Evolutionary conservation across 768 basidiomycete genomes (phyloP).

Genomic region (Rhizopogon rudus): DNA sequence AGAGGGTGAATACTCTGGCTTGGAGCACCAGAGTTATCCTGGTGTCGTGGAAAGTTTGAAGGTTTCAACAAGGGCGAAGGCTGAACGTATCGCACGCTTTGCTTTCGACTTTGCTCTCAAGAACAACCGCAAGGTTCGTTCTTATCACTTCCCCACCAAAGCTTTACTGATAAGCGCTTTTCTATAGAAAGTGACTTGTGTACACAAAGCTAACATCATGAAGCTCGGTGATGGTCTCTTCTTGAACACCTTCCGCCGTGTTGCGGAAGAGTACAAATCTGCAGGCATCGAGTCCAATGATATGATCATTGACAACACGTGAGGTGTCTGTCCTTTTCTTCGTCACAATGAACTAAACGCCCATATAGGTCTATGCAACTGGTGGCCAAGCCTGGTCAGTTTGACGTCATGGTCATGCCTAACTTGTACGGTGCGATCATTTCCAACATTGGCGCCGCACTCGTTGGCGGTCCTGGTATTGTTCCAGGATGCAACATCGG

Average conservation of each 20-base stretch:
- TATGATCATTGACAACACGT: slow-evolving; percentile 99
- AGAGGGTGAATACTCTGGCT: slow-evolving; percentile 98
- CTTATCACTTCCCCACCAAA: neutral
- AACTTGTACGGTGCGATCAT: slow-evolving; percentile 96
- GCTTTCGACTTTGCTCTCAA: slow-evolving; percentile 99
- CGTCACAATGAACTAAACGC: neutral
- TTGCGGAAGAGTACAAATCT: slow-evolving; percentile 95
- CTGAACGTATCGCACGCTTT: slow-evolving; percentile 94
- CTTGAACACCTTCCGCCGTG: slow-evolving; percentile 94
- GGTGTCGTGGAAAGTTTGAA: slow-evolving; percentile 98
- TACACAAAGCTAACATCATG: slow-evolving; percentile 99
- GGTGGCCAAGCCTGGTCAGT: slow-evolving; percentile 91
- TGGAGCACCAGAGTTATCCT: slow-evolving; percentile 97
- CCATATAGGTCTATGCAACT: slow-evolving; percentile 91
- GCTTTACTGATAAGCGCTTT: slow-evolving; percentile 1
- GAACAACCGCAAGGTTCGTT: slow-evolving; percentile 88
- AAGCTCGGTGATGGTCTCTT: slow-evolving; percentile 99
- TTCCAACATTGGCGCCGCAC: slow-evolving; percentile 96
- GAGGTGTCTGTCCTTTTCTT: slow-evolving; percentile 16
- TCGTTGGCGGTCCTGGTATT: slow-evolving; percentile 97
- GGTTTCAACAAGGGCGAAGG: slow-evolving; percentile 92
- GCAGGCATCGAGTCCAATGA: slow-evolving; percentile 90
- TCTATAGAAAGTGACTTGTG: slow-evolving; percentile 93
- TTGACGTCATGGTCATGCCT: slow-evolving; percentile 99
- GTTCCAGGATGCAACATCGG: slow-evolving; percentile 99